These are phyloP conservation scores for Crucibulum laeve DNA, from an alignment of 768 basidiomycete genomes.

Conservation along the genomic window DNA sequence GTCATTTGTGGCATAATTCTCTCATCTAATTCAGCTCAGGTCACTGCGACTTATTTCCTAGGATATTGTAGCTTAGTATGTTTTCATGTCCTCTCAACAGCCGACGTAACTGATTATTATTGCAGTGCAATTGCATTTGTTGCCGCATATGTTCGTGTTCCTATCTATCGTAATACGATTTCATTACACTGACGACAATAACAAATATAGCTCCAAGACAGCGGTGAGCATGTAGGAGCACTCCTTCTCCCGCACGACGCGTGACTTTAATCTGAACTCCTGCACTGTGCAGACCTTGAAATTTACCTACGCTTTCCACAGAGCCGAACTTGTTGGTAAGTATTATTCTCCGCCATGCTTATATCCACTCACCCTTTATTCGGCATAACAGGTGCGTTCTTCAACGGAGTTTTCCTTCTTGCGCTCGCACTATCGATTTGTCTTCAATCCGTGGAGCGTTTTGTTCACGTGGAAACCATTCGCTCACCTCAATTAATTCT, in stretches of 20 bases:
- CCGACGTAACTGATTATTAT: not conserved
- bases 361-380: conserved; percentile 2
- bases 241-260: conserved; percentile 1
- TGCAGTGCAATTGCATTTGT: conserved; percentile 39
- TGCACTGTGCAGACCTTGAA: conserved; percentile 31
- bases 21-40: conserved; percentile 1
- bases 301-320: conserved; percentile 54
- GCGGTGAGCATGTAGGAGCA: conserved; percentile 32
- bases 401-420: conserved; percentile 50
- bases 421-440: conserved; percentile 50
- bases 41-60: conserved; percentile 11
- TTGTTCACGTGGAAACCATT: conserved; percentile 41
- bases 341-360: conserved; percentile 5
- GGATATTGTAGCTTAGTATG: conserved; percentile 47
- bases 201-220: conserved; percentile 34
- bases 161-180: not conserved
- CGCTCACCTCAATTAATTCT: conserved; percentile 39
- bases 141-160: conserved; percentile 36
- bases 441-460: conserved; percentile 49
- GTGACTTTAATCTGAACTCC: conserved; percentile 1
- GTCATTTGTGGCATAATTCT: conserved; percentile 11
- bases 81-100: not conserved
- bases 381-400: conserved; percentile 38
- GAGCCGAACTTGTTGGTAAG: conserved; percentile 51
- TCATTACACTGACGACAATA: not conserved